These are phyloP conservation scores for Globisporangium cederbergense DNA, from an alignment of 352 stramenopile species.

Conservation along the genomic window DNA sequence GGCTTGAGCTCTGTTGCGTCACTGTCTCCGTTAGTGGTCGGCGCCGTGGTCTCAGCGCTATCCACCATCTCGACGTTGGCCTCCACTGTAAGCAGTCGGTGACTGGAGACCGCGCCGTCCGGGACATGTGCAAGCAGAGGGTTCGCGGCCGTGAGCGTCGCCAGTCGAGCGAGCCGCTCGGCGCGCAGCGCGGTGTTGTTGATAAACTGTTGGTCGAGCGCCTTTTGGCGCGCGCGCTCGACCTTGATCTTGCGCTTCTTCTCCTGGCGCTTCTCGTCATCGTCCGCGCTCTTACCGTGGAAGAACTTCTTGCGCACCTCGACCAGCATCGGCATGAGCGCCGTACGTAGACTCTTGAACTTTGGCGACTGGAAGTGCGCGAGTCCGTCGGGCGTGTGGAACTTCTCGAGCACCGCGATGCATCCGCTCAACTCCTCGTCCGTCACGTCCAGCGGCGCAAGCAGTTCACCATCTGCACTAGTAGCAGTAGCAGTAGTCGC, in stretches of 20 bases:
- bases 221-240: constrained; percentile 57
- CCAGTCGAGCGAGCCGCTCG: constrained; percentile 51
- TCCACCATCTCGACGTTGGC: constrained; percentile 6
- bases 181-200: constrained; percentile 78
- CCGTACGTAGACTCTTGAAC: constrained; percentile 66
- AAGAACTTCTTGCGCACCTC: constrained; percentile 68
- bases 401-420: constrained; percentile 47
- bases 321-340: constrained; percentile 49
- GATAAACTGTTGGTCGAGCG: constrained; percentile 72
- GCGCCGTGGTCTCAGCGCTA: neutral
- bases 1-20: neutral
- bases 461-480: neutral
- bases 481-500: neutral
- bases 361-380: constrained; percentile 43
- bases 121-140: constrained; percentile 62
- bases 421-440: constrained; percentile 56
- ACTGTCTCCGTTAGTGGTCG: neutral
- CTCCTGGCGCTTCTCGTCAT: constrained; percentile 46
- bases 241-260: constrained; percentile 70
- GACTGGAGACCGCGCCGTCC: constrained; percentile 33
- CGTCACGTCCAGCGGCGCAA: constrained; percentile 26
- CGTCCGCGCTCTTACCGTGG: constrained; percentile 43
- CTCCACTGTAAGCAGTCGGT: constrained; percentile 19
- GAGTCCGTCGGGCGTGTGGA: constrained; percentile 45
- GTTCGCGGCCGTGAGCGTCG: constrained; percentile 51